Evolutionary conservation across 306 rosid species (phyloP), one percentile per base, ranked within the genome.

Genomic region (Fagus crenata): DNA sequence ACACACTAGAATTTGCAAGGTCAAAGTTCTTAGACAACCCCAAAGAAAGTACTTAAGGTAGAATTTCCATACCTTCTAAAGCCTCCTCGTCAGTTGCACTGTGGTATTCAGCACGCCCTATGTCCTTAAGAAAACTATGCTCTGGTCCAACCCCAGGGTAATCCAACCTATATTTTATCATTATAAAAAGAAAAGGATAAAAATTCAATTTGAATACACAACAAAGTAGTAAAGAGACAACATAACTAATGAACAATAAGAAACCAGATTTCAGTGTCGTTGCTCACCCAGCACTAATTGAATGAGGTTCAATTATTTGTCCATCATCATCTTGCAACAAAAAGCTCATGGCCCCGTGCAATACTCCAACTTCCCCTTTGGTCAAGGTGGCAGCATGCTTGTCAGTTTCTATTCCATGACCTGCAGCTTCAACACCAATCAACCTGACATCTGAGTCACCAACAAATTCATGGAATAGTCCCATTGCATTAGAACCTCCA

Each of bases 111-210:
- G 97, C 98, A 18, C 98, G 98, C 0, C 96, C 91, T 3, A 78
- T 4, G 68, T 95, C 98, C 81, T 90, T 95, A 79, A 95, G 85
- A 80, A 80, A 95, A 77, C 98, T 95, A 55, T 95, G 98, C 85
- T 95, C 98, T 0, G 98, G 98, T 63, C 98, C 98, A 32, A 95
- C 98, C 70, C 98, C 98, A 72, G 98, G 98, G 89, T 95, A 95
- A 86, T 95, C 98, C 97, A 95, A 86, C 46, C 98, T 94, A 80
- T 76, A 83, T 43, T 43, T 28, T 60, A 80, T 17, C 63, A 37
- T 86, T 5, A 69, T 40, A 41, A 43, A 14, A 12, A 15, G 46
- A 51, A 41, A 15, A 53, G 36, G 46, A 43, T 59, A 79, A 53
- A 68, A 43, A 8, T 1, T 14, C 42, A 63, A 37, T 77, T 17